Evolutionary conservation across 306 rosid species (phyloP).

Genomic region (Erythrophleum fordii): DNA sequence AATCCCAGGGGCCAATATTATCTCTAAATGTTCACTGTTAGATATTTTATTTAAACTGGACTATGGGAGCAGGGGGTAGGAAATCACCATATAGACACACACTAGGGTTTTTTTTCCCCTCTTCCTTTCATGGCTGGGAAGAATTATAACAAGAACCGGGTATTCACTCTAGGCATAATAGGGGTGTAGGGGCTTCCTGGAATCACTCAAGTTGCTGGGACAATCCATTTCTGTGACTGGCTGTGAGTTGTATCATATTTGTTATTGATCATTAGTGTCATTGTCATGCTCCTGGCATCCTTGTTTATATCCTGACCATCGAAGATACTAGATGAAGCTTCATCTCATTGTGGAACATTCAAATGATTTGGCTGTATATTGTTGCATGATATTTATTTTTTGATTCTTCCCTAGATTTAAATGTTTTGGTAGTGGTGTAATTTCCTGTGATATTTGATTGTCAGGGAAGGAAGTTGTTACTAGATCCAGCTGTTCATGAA

Average conservation of each 20-base stretch:
- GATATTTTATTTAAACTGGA: too few relatives aligned
- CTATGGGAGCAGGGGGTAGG: not conserved
- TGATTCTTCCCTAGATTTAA: conserved; percentile 2
- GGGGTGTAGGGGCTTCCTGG: not conserved
- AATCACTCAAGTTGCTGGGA: not conserved
- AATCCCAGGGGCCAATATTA: not conserved
- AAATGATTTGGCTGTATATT: not conserved
- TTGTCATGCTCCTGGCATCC: not conserved
- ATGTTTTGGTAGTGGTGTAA: not conserved
- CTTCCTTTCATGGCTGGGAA: not conserved
- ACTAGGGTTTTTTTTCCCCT: not conserved
- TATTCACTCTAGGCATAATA: not conserved
- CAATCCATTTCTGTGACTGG: conserved; percentile 2
- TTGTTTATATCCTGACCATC: conserved; percentile 11
- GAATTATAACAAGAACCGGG: not conserved
- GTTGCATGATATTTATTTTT: conserved; percentile 28
- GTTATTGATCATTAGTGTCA: not conserved
- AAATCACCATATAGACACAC: not conserved
- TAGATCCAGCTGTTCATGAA: conserved; percentile 97
- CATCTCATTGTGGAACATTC: not conserved
- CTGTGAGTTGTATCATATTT: not conserved
- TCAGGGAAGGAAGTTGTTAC: conserved; percentile 86
- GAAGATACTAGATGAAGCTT: not conserved
- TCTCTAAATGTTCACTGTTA: not conserved
- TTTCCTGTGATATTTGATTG: conserved; percentile 35